Evolutionary conservation across 306 rosid species (phyloP).

Genomic region (Cicer yamashitae): DNA sequence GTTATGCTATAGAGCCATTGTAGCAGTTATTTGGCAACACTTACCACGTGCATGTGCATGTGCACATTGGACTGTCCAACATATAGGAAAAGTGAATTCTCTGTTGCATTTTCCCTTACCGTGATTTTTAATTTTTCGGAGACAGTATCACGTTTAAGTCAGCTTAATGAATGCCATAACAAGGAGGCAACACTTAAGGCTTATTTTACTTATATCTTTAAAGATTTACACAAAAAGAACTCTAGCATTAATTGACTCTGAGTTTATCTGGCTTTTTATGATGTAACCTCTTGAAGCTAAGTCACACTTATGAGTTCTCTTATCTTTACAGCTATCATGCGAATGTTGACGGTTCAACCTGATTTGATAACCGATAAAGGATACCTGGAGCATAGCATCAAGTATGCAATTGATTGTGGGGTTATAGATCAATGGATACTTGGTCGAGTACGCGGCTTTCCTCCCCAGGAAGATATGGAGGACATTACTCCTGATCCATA

Average conservation of each 20-base stretch:
- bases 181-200: conserved; percentile 5
- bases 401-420: conserved; percentile 86
- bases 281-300: conserved; percentile 24
- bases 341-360: conserved; percentile 83
- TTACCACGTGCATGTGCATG: neutral
- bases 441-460: conserved; percentile 70
- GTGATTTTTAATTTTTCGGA: conserved; percentile 35
- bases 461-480: conserved; percentile 70
- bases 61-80: neutral
- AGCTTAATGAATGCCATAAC: conserved; percentile 36
- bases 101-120: conserved; percentile 4
- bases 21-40: too few species aligned
- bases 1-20: too few species aligned
- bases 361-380: conserved; percentile 73
- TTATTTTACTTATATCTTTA: conserved; percentile 10
- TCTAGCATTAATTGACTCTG: conserved; percentile 8
- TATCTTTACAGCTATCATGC: conserved; percentile 72
- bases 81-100: conserved; percentile 2
- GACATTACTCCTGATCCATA: conserved; percentile 64
- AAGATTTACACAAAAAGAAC: neutral
- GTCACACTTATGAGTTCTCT: conserved; percentile 36
- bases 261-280: conserved; percentile 24
- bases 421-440: conserved; percentile 86
- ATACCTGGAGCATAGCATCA: conserved; percentile 73
- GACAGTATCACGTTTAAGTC: neutral